These are phyloP conservation scores for Aspergillus pseudoviridinutans DNA, from an alignment of 2,329 filamentous ascomycete species.

Conservation along the genomic window DNA sequence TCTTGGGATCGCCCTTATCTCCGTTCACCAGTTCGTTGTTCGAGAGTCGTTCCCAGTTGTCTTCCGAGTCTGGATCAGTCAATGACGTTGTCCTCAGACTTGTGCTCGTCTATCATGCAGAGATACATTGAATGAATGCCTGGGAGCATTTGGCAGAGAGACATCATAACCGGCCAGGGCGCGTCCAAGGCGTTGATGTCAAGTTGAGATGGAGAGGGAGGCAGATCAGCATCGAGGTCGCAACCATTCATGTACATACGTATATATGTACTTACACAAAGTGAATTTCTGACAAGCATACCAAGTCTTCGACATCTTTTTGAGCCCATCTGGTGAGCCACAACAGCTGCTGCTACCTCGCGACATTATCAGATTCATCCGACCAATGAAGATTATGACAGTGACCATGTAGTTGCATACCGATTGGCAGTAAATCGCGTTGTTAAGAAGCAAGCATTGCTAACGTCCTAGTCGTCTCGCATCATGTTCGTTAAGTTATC, in stretches of 20 bases:
- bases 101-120: not conserved
- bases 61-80: not conserved
- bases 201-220: not conserved
- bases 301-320: not conserved
- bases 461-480: not conserved
- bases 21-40: not conserved
- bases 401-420: too few relatives aligned
- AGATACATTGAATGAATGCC: not conserved
- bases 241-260: slow-evolving; percentile 16
- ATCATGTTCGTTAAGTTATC: not conserved
- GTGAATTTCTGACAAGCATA: slow-evolving; percentile 6
- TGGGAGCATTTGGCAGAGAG: not conserved
- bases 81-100: not conserved
- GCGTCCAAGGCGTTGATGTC: not conserved
- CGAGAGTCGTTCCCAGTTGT: not conserved
- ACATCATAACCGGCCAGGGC: not conserved
- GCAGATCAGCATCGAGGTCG: slow-evolving; percentile 1
- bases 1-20: not conserved
- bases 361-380: too few relatives aligned
- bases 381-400: too few relatives aligned
- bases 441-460: not conserved
- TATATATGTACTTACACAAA: slow-evolving; percentile 14
- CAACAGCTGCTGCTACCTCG: too few relatives aligned
- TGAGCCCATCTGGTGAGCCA: too few relatives aligned
- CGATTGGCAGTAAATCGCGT: too few relatives aligned